A percentile compares a stretch with the other conserved stretches of the same genome.
phyloP scores from a whole-genome alignment of 1,139 yeast species.

The Magnusiomyces suaveolens region DNA sequence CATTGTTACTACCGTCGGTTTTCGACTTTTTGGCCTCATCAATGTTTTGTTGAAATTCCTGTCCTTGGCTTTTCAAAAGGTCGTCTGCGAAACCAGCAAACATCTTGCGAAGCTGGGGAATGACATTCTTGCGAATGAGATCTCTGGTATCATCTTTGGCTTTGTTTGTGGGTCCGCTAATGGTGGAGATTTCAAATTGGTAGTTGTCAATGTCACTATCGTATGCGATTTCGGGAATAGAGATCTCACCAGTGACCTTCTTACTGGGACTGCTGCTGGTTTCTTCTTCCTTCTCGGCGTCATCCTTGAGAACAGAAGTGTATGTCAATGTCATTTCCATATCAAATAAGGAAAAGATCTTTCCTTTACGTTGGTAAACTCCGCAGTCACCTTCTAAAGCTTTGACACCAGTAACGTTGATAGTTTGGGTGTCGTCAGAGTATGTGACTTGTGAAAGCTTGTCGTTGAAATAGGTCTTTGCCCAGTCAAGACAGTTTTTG shows the following conservation, averaged over 20 bases:
- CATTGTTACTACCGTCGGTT: conserved; percentile 33
- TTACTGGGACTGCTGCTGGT: conserved; percentile 6
- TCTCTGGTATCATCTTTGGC: conserved; percentile 37
- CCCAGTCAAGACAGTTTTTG: conserved; percentile 90
- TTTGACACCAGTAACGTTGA: conserved; percentile 45
- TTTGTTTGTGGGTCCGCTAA: conserved; percentile 43
- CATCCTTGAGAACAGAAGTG: conserved; percentile 36
- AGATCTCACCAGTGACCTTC: conserved; percentile 53
- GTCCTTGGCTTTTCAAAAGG: conserved; percentile 64
- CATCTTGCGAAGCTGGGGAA: conserved; percentile 57
- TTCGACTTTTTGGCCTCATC: conserved; percentile 57
- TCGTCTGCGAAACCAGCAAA: conserved; percentile 66
- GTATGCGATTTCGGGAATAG: conserved; percentile 89
- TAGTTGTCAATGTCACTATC: conserved; percentile 79
- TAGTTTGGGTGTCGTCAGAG: conserved; percentile 34
- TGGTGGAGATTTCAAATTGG: conserved; percentile 59
- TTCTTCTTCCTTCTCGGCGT: conserved; percentile 22
- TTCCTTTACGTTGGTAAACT: conserved; percentile 93
- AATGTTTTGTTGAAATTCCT: conserved; percentile 74
- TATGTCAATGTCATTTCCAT: conserved; percentile 57
- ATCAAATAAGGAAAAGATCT: conserved; percentile 85
- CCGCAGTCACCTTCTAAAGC: conserved; percentile 91
- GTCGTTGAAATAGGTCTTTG: conserved; percentile 61
- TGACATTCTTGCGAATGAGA: conserved; percentile 47
- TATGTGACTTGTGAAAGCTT: conserved; percentile 45